Evolutionary conservation across 768 basidiomycete genomes (phyloP), one percentile per base, ranked within the genome.

Genomic region (Mycena capillaripes): DNA sequence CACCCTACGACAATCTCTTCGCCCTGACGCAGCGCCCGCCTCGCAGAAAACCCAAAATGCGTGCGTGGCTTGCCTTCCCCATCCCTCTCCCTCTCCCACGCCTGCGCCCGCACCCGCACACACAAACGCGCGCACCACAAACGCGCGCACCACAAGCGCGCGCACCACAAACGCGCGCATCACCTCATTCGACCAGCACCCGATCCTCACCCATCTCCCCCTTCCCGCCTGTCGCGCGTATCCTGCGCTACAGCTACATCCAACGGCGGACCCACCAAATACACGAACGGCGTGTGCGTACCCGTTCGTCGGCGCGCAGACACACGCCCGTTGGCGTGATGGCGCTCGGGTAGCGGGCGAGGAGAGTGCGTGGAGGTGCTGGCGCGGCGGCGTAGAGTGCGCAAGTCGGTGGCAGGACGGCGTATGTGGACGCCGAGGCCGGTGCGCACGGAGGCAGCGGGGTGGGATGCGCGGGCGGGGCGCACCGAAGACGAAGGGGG

Each of bases 1-100:
- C 97, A 98, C 0, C 93, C 94, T 0, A 98, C 82, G 0, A 97
- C 90, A 23, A 98, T 89, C 82, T 98, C 97, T 74, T 97, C 96
- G 57, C 93, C 87, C 38, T 89, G 89, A 65, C 88, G 88, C 74
- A 98, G 86, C 71, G 95, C 93, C 16, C 90, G 82, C 21, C 91
- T 81, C 2, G 97, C 94, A 73, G 96, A 97, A 0, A 98, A 84
- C 0, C 91, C 96, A 78, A 98, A 97, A 10, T 76, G 75, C 1
- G 78, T 78, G 10, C 72, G 74, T 3, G 77, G 61, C 30, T 59
- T 55, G 53, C 74, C 71, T 38, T 73, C 71, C 50, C 38, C 12
- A 9, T 36, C 56, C n/a, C 69, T 65, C 42, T 25, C 71, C 32
- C 57, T 66, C 72, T 63, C 57, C 55, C 38, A 23, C 66, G 65